Base-by-base conservation (phyloP, 345 rosid genomes). In the Arabis hirsuta region DNA sequence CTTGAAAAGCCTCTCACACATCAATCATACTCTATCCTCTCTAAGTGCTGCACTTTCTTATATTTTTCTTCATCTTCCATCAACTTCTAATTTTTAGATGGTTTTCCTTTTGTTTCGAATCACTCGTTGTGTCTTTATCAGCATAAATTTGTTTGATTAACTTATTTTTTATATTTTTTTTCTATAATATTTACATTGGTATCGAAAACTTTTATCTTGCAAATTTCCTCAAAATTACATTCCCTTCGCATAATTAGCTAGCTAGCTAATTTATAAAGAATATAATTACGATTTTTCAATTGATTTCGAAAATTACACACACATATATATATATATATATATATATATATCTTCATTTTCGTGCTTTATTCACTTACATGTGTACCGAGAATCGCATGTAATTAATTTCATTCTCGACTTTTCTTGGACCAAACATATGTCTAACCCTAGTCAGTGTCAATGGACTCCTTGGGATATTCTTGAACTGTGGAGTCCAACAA, bases 41-140 rank as follows among this genome's bases (percentile, higher is more conserved):
- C 50, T 62, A 55, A 76, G 70, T 76, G 79, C 74, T 69, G 65
- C 74, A 76, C 79, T 76, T 69, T 76, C 59, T 69, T 62, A 9
- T 38, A 1, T 6, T 19, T 54, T 59, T 60, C 78, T 44, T 63
- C 46, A 67, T 74, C 63, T 44, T 60, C 69, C 56, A 74, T 74
- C 78, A 50, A 51, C 67, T 16, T 47, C 52, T 9, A 60, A 24
- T 24, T 11, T 14, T 60, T 34, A 60, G 50, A 62, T 69, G 53
- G 45, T 27, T 62, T 75, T 62, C 27, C 55, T 75, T 69, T 69
- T 69, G 65, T 62, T 54, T 67, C 63, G 50, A 67, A 44, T 67
- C 78, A 73, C 52, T 48, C 39, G 36, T 73, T 48, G 14, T 32
- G 54, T 59, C 62, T 66, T 73, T 22, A 43, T 43, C 46, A 31